These are phyloP conservation scores for Dillenia suffruticosa DNA, from an alignment of 164 flowering plant genomes.

Conservation along the genomic window DNA sequence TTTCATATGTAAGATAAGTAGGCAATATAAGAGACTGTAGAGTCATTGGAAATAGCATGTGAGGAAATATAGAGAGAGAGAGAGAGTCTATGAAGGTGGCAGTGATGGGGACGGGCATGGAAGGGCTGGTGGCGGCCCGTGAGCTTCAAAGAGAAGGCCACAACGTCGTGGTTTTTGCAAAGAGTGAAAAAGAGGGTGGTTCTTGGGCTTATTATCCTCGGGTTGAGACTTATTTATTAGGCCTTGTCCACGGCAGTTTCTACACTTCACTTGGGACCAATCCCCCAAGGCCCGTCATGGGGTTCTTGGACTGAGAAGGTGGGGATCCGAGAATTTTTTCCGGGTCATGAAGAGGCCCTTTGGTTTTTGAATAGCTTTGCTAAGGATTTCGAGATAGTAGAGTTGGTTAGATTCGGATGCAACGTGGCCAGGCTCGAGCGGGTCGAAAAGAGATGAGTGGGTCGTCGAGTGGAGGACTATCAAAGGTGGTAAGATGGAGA, in stretches of 20 bases:
- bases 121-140: conserved; percentile 25
- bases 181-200: conserved; percentile 25
- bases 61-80: no score
- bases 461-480: conserved; percentile 15
- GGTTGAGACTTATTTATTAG: conserved; percentile 27
- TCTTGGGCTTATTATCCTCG: conserved; percentile 31
- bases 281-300: conserved; percentile 29
- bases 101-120: conserved; percentile 36
- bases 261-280: conserved; percentile 33
- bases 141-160: conserved; percentile 36
- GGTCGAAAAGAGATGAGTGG: conserved; percentile 17
- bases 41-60: no score
- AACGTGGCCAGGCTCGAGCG: conserved; percentile 36
- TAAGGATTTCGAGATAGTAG: conserved; percentile 23
- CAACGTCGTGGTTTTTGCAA: conserved; percentile 24
- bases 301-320: conserved; percentile 22
- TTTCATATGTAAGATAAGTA: no score
- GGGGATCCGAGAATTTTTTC: conserved; percentile 28
- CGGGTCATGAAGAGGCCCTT: conserved; percentile 34
- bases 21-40: no score
- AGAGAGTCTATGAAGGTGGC: conserved; percentile 19
- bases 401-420: conserved; percentile 26
- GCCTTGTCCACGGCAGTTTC: conserved; percentile 31
- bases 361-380: conserved; percentile 34
- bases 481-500: not conserved